Percentiles rank a stretch among this genome's conserved stretches.
Conservation (phyloP, 345 rosid species). For the Pistacia atlantica region DNA sequence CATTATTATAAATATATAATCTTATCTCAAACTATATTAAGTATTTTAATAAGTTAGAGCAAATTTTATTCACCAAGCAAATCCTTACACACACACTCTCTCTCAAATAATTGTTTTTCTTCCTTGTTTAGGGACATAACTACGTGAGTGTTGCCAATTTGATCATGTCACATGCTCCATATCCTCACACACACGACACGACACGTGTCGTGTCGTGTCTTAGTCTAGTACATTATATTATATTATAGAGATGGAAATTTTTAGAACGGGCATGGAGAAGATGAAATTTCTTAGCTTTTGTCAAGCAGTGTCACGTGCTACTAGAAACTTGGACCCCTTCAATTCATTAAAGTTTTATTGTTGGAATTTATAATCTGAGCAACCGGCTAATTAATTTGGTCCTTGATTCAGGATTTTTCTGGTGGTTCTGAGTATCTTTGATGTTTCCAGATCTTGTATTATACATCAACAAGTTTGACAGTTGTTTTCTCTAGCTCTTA, state of each 20-base stretch:
- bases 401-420: slow-evolving; percentile 20
- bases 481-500: slow-evolving; percentile 21
- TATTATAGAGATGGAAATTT: neutral
- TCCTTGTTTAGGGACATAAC: slow-evolving; percentile 40
- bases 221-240: slow-evolving; percentile 27
- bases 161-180: slow-evolving; percentile 49
- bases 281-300: slow-evolving; percentile 24
- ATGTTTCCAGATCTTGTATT: slow-evolving; percentile 9
- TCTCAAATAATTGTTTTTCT: slow-evolving; percentile 33
- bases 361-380: neutral
- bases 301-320: slow-evolving; percentile 43
- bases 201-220: slow-evolving; percentile 63
- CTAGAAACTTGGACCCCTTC: neutral
- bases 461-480: neutral
- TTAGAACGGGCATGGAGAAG: slow-evolving; percentile 15
- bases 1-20: neutral
- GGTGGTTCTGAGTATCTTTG: slow-evolving; percentile 10
- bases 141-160: slow-evolving; percentile 37
- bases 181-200: slow-evolving; percentile 52
- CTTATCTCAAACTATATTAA: neutral
- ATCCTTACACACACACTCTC: slow-evolving; percentile 9
- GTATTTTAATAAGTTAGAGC: neutral
- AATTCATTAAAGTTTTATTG: too few species aligned
- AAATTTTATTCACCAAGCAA: slow-evolving; percentile 15
- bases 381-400: slow-evolving; percentile 10